These are phyloP conservation scores for Blastomyces parvus DNA, from an alignment of 2,329 filamentous ascomycete genomes.

Conservation along the genomic window DNA sequence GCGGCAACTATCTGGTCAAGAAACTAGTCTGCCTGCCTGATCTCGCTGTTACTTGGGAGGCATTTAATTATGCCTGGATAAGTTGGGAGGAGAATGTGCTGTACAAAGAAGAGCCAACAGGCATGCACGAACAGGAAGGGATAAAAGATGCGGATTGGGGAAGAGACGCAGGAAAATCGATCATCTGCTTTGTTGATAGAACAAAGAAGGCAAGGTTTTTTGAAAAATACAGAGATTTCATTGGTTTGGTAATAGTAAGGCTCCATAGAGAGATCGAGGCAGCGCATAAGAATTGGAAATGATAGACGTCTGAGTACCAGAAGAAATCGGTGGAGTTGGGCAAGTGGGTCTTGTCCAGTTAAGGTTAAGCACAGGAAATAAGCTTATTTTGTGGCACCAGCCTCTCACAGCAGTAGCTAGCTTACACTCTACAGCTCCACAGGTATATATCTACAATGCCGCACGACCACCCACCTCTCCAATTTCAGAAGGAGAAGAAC, in stretches of 20 bases:
- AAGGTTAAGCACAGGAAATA: not conserved
- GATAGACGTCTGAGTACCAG: not conserved
- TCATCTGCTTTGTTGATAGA: not conserved
- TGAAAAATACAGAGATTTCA: not conserved
- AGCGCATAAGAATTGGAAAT: not conserved
- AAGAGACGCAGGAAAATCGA: not conserved
- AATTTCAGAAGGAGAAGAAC: no score
- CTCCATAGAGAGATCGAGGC: not conserved
- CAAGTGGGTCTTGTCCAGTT: not conserved
- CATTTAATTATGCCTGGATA: not conserved
- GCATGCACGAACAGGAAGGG: not conserved
- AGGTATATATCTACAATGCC: no score
- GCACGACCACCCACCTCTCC: no score
- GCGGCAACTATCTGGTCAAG: no score
- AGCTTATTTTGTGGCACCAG: not conserved
- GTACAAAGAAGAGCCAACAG: not conserved
- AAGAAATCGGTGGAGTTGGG: not conserved
- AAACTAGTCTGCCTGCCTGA: not conserved
- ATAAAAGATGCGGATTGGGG: not conserved
- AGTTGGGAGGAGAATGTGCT: not conserved
- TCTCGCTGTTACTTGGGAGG: not conserved
- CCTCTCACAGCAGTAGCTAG: no score
- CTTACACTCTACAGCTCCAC: no score
- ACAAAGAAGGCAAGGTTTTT: not conserved
- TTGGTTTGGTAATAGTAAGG: not conserved